Evolutionary conservation across 352 stramenopile genomes (phyloP).

Genomic region (Phytophthora tubulina): DNA sequence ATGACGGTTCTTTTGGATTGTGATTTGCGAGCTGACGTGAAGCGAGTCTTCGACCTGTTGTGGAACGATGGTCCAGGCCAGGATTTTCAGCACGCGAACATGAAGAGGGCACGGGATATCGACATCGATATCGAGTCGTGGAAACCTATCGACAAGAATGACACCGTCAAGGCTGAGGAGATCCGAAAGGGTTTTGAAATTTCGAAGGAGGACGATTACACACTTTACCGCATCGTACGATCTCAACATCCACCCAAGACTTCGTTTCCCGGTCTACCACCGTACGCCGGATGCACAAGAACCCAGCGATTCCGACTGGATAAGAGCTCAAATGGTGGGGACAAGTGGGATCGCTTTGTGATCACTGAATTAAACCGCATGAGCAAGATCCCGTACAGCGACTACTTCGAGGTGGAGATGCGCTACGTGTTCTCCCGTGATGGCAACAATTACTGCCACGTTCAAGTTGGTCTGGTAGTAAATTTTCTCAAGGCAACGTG

Average conservation of each 20-base stretch:
- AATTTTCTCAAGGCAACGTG: constrained; percentile 86
- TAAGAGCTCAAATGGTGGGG: constrained; percentile 47
- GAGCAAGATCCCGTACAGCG: constrained; percentile 80
- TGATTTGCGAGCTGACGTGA: constrained; percentile 70
- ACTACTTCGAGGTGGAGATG: constrained; percentile 89
- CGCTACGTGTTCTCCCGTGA: constrained; percentile 82
- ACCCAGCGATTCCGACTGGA: constrained; percentile 63
- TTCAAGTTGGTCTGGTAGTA: constrained; percentile 73
- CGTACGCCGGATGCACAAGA: constrained; percentile 58
- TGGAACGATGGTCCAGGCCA: constrained; percentile 70
- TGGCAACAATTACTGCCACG: constrained; percentile 79
- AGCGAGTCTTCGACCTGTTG: constrained; percentile 71
- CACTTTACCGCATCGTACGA: constrained; percentile 51
- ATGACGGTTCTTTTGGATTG: constrained; percentile 80
- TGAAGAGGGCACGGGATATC: constrained; percentile 74
- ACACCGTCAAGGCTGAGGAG: constrained; percentile 25
- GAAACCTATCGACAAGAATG: constrained; percentile 50
- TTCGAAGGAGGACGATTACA: constrained; percentile 63
- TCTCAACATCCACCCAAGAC: constrained; percentile 72
- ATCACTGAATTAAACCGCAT: constrained; percentile 75
- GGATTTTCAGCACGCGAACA: constrained; percentile 55
- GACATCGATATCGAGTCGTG: constrained; percentile 73
- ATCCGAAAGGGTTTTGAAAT: constrained; percentile 54
- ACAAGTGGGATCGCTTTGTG: constrained; percentile 68
- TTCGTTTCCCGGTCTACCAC: constrained; percentile 65